phyloP scores from a whole-genome alignment of 2,329 filamentous ascomycete genomes.

The Onygenales sp. region DNA sequence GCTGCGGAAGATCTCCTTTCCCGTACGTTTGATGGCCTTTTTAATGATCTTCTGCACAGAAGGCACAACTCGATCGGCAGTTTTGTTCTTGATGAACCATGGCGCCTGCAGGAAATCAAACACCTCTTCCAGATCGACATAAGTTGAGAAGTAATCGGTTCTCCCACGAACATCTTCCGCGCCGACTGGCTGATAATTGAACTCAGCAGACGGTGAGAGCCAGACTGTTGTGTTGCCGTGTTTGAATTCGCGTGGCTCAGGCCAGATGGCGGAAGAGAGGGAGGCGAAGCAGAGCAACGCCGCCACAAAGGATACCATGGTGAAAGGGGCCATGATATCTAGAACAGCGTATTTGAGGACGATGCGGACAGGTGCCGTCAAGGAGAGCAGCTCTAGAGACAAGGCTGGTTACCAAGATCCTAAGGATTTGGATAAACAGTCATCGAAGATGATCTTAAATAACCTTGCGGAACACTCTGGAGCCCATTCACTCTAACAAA shows the following conservation, averaged over 20 bases:
- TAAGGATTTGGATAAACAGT: too few species aligned
- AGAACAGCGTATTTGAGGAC: too few species aligned
- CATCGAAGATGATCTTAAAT: too few species aligned
- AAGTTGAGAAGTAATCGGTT: conserved; percentile 1
- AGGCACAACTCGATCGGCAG: not conserved
- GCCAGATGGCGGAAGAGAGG: conserved; percentile 7
- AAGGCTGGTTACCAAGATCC: too few species aligned
- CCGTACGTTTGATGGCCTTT: conserved; percentile 13
- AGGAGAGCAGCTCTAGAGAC: too few species aligned
- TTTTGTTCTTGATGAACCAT: not conserved
- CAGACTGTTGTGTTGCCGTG: conserved; percentile 9
- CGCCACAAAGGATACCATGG: not conserved
- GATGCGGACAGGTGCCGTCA: too few species aligned
- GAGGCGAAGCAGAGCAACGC: not conserved
- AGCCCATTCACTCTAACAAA: too few species aligned
- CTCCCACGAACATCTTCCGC: not conserved
- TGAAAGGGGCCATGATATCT: not conserved
- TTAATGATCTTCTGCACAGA: conserved; percentile 13
- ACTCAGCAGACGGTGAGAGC: conserved; percentile 8
- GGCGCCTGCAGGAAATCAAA: not conserved
- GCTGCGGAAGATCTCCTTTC: conserved; percentile 11
- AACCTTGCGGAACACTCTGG: too few species aligned
- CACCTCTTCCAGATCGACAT: not conserved
- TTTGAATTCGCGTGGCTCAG: conserved; percentile 8
- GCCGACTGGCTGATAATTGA: conserved; percentile 3